Evolutionary conservation across 768 basidiomycete genomes (phyloP), one percentile per base, ranked within the genome.

Genomic region (Boletus edulis): DNA sequence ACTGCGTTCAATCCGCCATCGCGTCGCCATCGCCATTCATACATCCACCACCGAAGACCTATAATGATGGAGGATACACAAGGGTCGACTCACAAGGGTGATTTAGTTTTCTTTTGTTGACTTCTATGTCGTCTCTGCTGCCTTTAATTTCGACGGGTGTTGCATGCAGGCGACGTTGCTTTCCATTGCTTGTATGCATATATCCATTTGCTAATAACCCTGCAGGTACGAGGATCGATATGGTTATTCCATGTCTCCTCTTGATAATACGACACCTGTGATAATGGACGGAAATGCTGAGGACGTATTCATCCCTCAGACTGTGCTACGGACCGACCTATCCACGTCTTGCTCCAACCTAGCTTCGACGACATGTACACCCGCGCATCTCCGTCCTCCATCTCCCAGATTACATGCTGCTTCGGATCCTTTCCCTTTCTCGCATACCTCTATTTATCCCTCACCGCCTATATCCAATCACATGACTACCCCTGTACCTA

Each of bases 1-100:
- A 80, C 82, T n/a, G 86, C 86, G 8, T 71, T 83, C 56, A 70
- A 71, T 22, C 63, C 71, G 4, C 64, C 27, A 29, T 29, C 27
- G 27, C 27, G 0, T 62, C 56, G 9, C 59, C 67, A 1, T 62
- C 58, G 11, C 57, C 66, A 5, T 50, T 60, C 32, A 14, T 41
- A 9, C 43, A 55, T 11, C 57, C 57, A 2, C 68, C 69, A 35
- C 66, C 66, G 44, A 70, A 37, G 43, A 59, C 62, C 0, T 69
- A 64, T 49, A 34, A 32, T 29, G 66, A 68, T 34, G 46, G 51
- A 49, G 60, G 43, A 27, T 69, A 60, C 22, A 48, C 55, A 15
- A 61, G 51, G 50, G 68, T 68, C 20, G 59, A 66, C 17, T 56
- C 66, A 15, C 66, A 68, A 62, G 67, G 66, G 67, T 69, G 56